Evolutionary conservation across 1,139 yeast genomes (phyloP).

Genomic region (Kurtzmaniella quercitrusa): DNA sequence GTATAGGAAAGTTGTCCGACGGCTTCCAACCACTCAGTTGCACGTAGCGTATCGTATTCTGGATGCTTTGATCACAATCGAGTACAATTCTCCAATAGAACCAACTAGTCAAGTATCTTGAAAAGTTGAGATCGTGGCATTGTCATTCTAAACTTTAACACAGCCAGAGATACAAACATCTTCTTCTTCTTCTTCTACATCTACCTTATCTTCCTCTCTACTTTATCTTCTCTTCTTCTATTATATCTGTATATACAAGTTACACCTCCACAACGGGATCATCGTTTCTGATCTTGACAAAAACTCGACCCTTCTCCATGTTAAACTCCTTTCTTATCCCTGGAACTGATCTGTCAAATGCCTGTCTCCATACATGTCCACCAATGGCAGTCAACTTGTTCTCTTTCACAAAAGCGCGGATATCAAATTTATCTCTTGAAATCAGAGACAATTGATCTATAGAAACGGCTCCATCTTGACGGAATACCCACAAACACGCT

Average conservation of each 20-base stretch:
- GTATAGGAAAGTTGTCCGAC: too few species aligned
- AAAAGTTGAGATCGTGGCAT: too few species aligned
- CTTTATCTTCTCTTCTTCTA: not conserved
- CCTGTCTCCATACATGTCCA: slow-evolving; percentile 88
- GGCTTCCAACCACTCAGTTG: too few species aligned
- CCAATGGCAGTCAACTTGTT: slow-evolving; percentile 71
- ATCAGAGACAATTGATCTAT: slow-evolving; percentile 7
- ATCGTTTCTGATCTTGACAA: slow-evolving; percentile 46
- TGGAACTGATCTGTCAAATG: slow-evolving; percentile 73
- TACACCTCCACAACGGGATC: slow-evolving; percentile 15
- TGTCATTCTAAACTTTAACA: too few species aligned
- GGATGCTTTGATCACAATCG: too few species aligned
- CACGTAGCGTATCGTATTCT: too few species aligned
- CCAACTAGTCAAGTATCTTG: too few species aligned
- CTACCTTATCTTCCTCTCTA: too few species aligned
- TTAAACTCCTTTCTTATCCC: slow-evolving; percentile 68
- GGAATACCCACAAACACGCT: slow-evolving; percentile 85
- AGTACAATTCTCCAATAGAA: too few species aligned
- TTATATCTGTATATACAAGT: slow-evolving; percentile 5
- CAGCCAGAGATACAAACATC: too few species aligned
- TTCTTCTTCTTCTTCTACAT: too few species aligned
- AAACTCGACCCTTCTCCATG: slow-evolving; percentile 70
- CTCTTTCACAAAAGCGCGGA: slow-evolving; percentile 58
- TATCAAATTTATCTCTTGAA: slow-evolving; percentile 50
- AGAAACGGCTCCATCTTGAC: slow-evolving; percentile 44